Evolutionary conservation across 108 stramenopile species (phyloP).

Genomic region (Schizochytrium sp.): DNA sequence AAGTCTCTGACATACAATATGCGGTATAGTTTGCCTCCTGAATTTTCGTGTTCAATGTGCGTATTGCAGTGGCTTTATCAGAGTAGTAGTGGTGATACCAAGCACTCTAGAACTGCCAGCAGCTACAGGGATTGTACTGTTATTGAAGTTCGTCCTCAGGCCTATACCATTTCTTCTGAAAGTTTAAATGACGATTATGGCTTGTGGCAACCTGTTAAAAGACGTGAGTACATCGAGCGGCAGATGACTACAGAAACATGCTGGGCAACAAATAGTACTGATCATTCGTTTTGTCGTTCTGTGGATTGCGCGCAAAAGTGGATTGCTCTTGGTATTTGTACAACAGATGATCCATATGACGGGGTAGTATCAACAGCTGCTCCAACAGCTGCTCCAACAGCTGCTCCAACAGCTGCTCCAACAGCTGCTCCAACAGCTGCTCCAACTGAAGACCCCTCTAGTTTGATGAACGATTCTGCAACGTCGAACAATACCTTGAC

Average conservation of each 20-base stretch:
- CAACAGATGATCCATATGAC: neutral
- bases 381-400: neutral
- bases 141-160: neutral
- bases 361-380: neutral
- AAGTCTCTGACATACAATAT: no score
- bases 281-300: neutral
- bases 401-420: neutral
- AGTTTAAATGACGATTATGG: neutral
- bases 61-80: no score
- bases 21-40: no score
- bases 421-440: no score
- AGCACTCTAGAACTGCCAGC: no score
- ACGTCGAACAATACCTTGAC: no score
- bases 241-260: neutral
- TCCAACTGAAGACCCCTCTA: no score
- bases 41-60: no score
- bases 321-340: neutral
- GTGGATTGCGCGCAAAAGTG: neutral
- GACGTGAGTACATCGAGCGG: no score
- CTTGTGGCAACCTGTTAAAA: neutral
- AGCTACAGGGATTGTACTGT: no score
- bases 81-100: no score
- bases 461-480: no score
- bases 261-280: neutral
- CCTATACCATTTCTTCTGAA: neutral